A percentile compares a stretch with the other conserved stretches of the same genome.
Evolutionary conservation across 2,329 filamentous ascomycete genomes (phyloP).

Genomic region (Nothomitra cinnamomea): DNA sequence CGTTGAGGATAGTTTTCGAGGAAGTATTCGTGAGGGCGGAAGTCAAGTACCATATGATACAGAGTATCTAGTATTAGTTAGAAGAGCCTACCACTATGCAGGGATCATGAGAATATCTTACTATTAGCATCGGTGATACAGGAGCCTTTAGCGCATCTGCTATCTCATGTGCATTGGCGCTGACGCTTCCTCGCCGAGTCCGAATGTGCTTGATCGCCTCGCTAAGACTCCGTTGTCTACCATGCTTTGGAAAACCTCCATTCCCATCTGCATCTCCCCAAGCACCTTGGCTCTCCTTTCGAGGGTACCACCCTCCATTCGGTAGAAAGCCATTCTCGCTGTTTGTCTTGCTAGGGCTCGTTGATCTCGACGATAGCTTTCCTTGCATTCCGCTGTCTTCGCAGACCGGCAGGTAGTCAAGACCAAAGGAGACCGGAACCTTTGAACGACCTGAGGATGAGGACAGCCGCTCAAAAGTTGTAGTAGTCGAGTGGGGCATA

Average conservation of each 20-base stretch:
- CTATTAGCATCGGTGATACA: constrained; percentile 72
- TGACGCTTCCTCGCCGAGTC: constrained; percentile 66
- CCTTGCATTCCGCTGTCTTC: not conserved
- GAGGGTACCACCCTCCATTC: constrained; percentile 43
- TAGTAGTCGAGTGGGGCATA: constrained; percentile 26
- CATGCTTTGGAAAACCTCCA: constrained; percentile 33
- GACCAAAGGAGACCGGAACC: not conserved
- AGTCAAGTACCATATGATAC: constrained; percentile 83
- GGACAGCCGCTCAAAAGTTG: constrained; percentile 17
- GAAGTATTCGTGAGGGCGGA: constrained; percentile 95
- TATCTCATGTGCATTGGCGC: constrained; percentile 84
- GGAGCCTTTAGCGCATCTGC: constrained; percentile 82
- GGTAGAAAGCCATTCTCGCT: constrained; percentile 8
- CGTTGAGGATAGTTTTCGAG: constrained; percentile 89
- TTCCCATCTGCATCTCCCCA: constrained; percentile 24
- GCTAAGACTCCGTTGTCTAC: constrained; percentile 68
- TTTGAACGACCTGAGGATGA: constrained; percentile 19
- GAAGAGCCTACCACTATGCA: no score
- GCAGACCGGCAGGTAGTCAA: not conserved
- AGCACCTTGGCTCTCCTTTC: constrained; percentile 32
- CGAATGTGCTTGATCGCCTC: constrained; percentile 78
- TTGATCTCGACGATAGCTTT: not conserved
- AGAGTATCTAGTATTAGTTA: constrained; percentile 45
- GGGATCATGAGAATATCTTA: constrained; percentile 29
- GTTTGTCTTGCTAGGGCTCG: not conserved